phyloP scores from a whole-genome alignment of 768 basidiomycete genomes.

The Naganishia onofrii region DNA sequence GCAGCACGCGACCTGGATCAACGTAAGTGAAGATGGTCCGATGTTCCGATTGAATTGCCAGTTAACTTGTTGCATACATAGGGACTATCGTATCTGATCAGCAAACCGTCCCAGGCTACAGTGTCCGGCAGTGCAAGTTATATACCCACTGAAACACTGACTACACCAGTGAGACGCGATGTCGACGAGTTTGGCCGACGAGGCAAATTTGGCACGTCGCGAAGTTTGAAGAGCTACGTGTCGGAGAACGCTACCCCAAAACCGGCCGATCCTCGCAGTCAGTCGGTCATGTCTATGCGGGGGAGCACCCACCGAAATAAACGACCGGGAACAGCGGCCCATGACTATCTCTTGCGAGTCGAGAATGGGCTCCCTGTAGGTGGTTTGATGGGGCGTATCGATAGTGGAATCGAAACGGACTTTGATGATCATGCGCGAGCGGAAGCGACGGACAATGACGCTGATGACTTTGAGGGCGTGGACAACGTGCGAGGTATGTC shows the following conservation, averaged over 20 bases:
- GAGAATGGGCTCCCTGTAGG: slow-evolving; percentile 34
- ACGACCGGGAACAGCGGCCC: slow-evolving; percentile 83
- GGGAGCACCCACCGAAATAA: slow-evolving; percentile 54
- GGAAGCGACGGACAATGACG: slow-evolving; percentile 60
- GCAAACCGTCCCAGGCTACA: slow-evolving; percentile 60
- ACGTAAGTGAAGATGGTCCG: slow-evolving; percentile 58
- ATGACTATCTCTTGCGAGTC: slow-evolving; percentile 76
- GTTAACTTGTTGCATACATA: slow-evolving; percentile 50
- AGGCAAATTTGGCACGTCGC: slow-evolving; percentile 61
- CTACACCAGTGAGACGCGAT: slow-evolving; percentile 59
- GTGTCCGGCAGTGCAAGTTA: slow-evolving; percentile 39
- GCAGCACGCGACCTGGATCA: slow-evolving; percentile 94
- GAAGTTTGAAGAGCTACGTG: slow-evolving; percentile 55
- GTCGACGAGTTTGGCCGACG: slow-evolving; percentile 56
- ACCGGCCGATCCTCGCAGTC: slow-evolving; percentile 71
- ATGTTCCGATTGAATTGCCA: not conserved
- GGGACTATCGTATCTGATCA: slow-evolving; percentile 87
- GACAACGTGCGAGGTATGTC: slow-evolving; percentile 79
- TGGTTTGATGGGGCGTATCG: slow-evolving; percentile 49
- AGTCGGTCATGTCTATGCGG: slow-evolving; percentile 69
- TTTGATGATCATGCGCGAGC: slow-evolving; percentile 62
- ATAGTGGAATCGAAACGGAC: slow-evolving; percentile 54
- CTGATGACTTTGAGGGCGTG: slow-evolving; percentile 81
- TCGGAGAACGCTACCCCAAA: slow-evolving; percentile 35
- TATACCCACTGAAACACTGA: slow-evolving; percentile 39